phyloP scores from a whole-genome alignment of 1,284 basidiomycete genomes.

The Mixia osmundae region DNA sequence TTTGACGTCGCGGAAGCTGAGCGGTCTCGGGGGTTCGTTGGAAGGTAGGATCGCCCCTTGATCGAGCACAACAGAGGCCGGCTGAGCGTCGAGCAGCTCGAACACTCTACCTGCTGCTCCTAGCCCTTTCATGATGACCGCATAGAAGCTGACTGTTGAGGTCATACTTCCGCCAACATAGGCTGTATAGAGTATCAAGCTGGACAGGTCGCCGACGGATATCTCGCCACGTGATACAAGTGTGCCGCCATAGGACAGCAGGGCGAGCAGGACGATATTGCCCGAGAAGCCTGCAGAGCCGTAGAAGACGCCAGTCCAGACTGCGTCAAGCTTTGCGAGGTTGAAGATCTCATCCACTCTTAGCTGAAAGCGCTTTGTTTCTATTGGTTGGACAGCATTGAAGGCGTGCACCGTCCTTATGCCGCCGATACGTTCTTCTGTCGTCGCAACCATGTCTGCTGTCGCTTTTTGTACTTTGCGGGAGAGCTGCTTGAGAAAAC shows the following conservation, averaged over 20 bases:
- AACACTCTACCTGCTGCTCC: constrained; percentile 85
- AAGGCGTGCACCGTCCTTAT: constrained; percentile 81
- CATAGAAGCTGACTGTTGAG: constrained; percentile 20
- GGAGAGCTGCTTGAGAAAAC: constrained; percentile 76
- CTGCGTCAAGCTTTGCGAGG: constrained; percentile 65
- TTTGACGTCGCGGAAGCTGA: constrained; percentile 45
- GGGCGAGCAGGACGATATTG: constrained; percentile 66
- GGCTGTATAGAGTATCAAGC: constrained; percentile 75
- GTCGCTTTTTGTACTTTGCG: constrained; percentile 82
- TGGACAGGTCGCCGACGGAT: constrained; percentile 72
- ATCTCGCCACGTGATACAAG: constrained; percentile 70
- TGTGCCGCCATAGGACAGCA: constrained; percentile 81
- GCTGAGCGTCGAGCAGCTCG: constrained; percentile 50
- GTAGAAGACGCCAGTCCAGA: constrained; percentile 78
- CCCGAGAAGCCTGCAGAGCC: constrained; percentile 31
- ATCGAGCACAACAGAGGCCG: constrained; percentile 36
- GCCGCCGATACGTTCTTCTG: constrained; percentile 77
- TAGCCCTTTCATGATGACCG: constrained; percentile 38
- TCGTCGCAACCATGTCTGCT: constrained; percentile 25
- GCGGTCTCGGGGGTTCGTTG: constrained; percentile 31
- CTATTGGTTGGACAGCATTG: constrained; percentile 46
- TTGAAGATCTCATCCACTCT: constrained; percentile 44
- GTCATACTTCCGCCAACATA: constrained; percentile 41
- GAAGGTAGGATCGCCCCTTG: constrained; percentile 26
- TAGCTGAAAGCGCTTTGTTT: constrained; percentile 31